phyloP scores from a whole-genome alignment of 83 land plant genomes.

The Picea abies region DNA sequence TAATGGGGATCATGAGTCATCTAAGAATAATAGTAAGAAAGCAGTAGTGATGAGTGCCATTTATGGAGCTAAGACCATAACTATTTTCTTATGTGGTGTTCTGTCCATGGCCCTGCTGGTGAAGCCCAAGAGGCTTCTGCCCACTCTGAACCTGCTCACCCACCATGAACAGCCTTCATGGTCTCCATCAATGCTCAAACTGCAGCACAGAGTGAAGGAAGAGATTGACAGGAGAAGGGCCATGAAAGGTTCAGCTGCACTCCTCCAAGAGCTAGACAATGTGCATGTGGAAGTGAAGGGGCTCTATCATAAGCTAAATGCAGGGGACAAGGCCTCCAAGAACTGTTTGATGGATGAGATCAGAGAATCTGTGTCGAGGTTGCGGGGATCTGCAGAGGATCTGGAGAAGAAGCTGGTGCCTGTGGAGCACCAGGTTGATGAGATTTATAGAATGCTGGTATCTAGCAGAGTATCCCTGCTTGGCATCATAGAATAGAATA shows the following conservation, averaged over 20 bases:
- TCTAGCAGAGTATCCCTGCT: constrained; percentile 17
- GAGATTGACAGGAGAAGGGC: constrained; percentile 30
- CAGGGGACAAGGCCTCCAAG: not conserved
- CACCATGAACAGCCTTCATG: constrained; percentile 19
- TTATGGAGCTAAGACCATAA: constrained; percentile 27
- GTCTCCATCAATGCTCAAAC: constrained; percentile 20
- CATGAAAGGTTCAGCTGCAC: constrained; percentile 24
- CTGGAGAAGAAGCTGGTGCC: constrained; percentile 13
- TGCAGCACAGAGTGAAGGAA: constrained; percentile 35
- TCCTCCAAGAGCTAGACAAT: constrained; percentile 23
- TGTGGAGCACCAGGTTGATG: constrained; percentile 16
- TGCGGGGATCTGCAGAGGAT: constrained; percentile 7
- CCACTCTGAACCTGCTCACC: constrained; percentile 17
- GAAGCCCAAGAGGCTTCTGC: constrained; percentile 24
- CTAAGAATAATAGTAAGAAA: constrained; percentile 1
- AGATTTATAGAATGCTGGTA: constrained; percentile 15
- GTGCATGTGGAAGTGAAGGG: constrained; percentile 18
- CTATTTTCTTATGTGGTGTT: constrained; percentile 29
- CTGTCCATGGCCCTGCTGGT: constrained; percentile 20
- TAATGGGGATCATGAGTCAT: not conserved
- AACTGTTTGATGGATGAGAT: not conserved
- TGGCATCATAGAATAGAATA: not conserved
- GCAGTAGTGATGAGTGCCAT: constrained; percentile 22
- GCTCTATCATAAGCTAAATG: not conserved
- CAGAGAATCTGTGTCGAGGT: constrained; percentile 7